phyloP scores from a whole-genome alignment of 306 rosid genomes.

The Astragalus glycyphyllos region DNA sequence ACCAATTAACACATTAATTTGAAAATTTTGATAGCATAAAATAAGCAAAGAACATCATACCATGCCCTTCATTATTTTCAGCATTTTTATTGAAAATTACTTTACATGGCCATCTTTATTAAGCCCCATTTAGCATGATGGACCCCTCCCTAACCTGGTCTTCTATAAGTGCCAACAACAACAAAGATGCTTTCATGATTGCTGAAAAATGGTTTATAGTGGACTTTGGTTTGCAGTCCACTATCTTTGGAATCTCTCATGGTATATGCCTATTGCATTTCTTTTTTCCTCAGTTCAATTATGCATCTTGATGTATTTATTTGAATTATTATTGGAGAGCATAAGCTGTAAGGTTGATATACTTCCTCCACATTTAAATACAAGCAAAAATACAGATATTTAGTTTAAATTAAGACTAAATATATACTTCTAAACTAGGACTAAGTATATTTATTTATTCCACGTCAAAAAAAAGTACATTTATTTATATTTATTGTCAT shows the following conservation, averaged over 20 bases:
- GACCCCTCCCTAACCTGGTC: background rate
- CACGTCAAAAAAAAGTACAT: no score
- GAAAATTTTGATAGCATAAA: no score
- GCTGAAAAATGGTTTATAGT: constrained; percentile 29
- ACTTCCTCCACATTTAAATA: no score
- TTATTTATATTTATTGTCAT: no score
- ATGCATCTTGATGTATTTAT: background rate
- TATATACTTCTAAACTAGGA: no score
- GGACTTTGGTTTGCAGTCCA: constrained; percentile 46
- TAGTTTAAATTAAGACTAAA: no score
- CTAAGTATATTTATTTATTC: no score
- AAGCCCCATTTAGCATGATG: background rate
- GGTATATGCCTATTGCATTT: background rate
- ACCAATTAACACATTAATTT: background rate
- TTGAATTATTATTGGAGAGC: background rate
- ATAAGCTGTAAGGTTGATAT: background rate
- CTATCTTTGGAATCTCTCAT: constrained; percentile 39
- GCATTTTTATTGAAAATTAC: background rate
- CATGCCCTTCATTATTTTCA: background rate
- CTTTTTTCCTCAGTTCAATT: background rate
- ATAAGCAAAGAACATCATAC: background rate
- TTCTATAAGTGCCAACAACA: constrained; percentile 3
- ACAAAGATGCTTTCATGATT: constrained; percentile 15
- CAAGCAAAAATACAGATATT: no score
- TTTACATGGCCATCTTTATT: background rate